Base-by-base conservation (phyloP, 768 basidiomycete genomes). In the Roridomyces roridus region DNA sequence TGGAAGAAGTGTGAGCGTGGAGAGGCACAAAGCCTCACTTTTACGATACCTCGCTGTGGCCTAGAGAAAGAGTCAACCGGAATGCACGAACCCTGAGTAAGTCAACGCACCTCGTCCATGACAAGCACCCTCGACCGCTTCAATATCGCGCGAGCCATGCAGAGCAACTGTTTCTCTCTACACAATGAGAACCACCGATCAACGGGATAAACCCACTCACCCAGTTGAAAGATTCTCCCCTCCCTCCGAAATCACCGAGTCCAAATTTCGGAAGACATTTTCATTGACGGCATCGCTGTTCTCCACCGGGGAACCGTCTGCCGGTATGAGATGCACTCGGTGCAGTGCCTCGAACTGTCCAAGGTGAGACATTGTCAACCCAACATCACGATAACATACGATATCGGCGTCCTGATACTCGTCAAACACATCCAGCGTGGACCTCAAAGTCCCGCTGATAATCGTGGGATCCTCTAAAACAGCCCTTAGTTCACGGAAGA, bases 101-200 rank as follows among this genome's bases (percentile, higher is more conserved):
- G 20, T 31, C 35, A 20, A 68, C 79, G 25, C 51, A 85, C 88
- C 73, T 92, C 91, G 65, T 92, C 91, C 91, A 92, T 92, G 60
- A 94, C 80, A 29, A 94, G 68, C 18, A 94, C 76, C 65, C 81
- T 89, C 37, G 89, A 87, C 6, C 88, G 78, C 65, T 87, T 87
- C 34, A 94, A 69, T 48, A 94, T 89, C 4, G 92, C 91, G 42
- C 91, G 80, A 8, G 91, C 92, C 91, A 94, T 92, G 68, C 91
- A 91, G 12, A 92, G 78, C 20, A 94, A 71, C 70, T 94, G 92
- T 65, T 91, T 92, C 73, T 93, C 89, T 12, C 85, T 85, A 45
- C 15, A 37, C 14, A 34, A 25, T 65, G 34, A 18, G 44, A n/a
- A 36, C n/a, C n/a, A n/a, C n/a, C n/a, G n/a, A n/a, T n/a, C n/a